Conservation (phyloP, 148 eudicot species). For the Fagopyrum homotropicum region DNA sequence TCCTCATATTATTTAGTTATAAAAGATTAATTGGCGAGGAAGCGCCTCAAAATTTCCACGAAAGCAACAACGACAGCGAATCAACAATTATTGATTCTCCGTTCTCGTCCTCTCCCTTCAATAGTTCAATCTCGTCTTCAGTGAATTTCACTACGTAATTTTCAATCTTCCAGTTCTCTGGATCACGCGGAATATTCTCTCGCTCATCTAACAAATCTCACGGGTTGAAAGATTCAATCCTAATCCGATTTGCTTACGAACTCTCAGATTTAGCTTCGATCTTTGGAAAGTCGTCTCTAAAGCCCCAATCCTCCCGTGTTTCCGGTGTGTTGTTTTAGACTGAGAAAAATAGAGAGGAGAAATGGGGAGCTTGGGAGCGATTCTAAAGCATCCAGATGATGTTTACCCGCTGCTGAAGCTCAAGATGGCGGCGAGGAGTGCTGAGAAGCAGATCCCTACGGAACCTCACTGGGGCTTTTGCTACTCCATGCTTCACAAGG, state of each 20-base stretch:
- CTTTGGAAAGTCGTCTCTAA: not conserved
- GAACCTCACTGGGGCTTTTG: conserved; percentile 93
- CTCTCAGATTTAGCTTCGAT: not conserved
- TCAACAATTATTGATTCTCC: too few relatives aligned
- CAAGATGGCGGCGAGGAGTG: conserved; percentile 61
- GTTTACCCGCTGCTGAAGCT: conserved; percentile 75
- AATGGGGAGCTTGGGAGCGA: conserved; percentile 66
- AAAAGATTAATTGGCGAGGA: too few relatives aligned
- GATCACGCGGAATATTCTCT: not conserved
- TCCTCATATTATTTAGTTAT: too few relatives aligned
- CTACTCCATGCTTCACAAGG: conserved; percentile 85
- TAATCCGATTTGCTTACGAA: conserved; percentile 8
- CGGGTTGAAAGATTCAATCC: not conserved
- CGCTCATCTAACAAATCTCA: not conserved
- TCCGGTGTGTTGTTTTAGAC: not conserved
- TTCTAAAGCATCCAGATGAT: conserved; percentile 82
- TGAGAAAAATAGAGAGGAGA: not conserved
- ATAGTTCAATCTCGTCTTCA: too few relatives aligned
- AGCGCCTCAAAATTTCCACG: too few relatives aligned
- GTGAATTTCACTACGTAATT: too few relatives aligned
- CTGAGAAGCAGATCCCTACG: conserved; percentile 82
- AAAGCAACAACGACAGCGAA: too few relatives aligned
- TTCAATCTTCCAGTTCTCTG: not conserved
- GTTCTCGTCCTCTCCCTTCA: too few relatives aligned
- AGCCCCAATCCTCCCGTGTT: not conserved